Base-by-base conservation (phyloP, 1,284 basidiomycete species). In the Anthracocystis panici-leucophaei region DNA sequence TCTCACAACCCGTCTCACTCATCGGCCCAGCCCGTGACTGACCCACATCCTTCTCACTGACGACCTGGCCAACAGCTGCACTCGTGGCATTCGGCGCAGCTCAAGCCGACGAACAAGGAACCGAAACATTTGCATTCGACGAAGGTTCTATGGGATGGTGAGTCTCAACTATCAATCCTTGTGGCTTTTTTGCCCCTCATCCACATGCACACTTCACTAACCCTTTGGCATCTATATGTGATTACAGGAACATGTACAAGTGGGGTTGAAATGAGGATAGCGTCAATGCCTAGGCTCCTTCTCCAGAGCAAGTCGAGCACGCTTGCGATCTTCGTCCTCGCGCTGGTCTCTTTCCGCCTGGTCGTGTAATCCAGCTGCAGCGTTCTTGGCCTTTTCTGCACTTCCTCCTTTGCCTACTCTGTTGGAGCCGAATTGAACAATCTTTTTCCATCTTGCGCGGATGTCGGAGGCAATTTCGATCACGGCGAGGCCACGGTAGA, bases 401-500 rank as follows among this genome's bases (percentile, higher is more conserved):
- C 75, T 74, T 21, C 66, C 72, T 23, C 60, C 77, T 42, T 51
- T 76, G 45, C 58, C 65, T 4, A 68, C 50, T 31, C 61, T 57
- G 25, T 58, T 78, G 27, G 57, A 52, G 14, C 72, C 63, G 21
- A 75, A 75, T 49, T 65, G 72, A 54, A 75, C 63, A 50, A 75
- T 75, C 51, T 65, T 69, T 31, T 59, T 65, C 66, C 66, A 75
- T 20, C 66, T 56, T 23, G 72, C 72, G 9, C 71, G 72, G 20
- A 80, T 52, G 57, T 84, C 81, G 21, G 77, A 82, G 11, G 69
- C 59, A 29, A 75, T 65, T 61, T 84, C 83, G 35, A 84, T 63
- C 63, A 84, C 42, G 18, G 78, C 72, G 7, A 84, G 74, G 11
- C 83, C 83, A 27, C 78, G 70, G 61, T 84, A 75, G 55, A 84